phyloP scores from a whole-genome alignment of 2,329 filamentous ascomycete genomes.

The Ophiostoma sp. region DNA sequence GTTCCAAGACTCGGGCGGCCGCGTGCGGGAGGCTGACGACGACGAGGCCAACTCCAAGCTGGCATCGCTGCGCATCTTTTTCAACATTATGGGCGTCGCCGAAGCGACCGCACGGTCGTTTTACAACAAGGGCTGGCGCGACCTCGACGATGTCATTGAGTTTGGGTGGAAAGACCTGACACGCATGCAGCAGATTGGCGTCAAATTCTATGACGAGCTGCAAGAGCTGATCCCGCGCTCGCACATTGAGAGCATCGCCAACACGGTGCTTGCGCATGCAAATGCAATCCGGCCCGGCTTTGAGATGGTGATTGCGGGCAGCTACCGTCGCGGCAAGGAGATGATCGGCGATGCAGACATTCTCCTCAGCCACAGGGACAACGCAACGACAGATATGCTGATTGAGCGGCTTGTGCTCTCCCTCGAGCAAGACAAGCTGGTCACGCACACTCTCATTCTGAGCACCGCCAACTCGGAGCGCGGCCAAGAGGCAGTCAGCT shows the following conservation, averaged over 20 bases:
- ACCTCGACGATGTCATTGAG: slow-evolving; percentile 81
- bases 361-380: slow-evolving; percentile 72
- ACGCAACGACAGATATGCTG: slow-evolving; percentile 62
- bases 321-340: slow-evolving; percentile 73
- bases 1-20: slow-evolving; percentile 55
- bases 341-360: slow-evolving; percentile 79
- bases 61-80: slow-evolving; percentile 63
- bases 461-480: slow-evolving; percentile 66
- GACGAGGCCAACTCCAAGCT: slow-evolving; percentile 61
- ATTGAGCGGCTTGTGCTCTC: slow-evolving; percentile 63
- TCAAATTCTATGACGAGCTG: slow-evolving; percentile 92
- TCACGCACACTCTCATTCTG: slow-evolving; percentile 76
- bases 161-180: slow-evolving; percentile 70
- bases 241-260: slow-evolving; percentile 68
- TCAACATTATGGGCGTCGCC: slow-evolving; percentile 88
- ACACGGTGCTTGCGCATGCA: slow-evolving; percentile 61
- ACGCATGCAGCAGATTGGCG: slow-evolving; percentile 83
- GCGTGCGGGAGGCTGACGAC: slow-evolving; percentile 58
- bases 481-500: slow-evolving; percentile 56
- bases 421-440: slow-evolving; percentile 62
- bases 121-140: slow-evolving; percentile 72
- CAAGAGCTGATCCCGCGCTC: slow-evolving; percentile 60
- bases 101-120: slow-evolving; percentile 76
- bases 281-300: slow-evolving; percentile 53
- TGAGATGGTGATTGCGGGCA: slow-evolving; percentile 63